These are phyloP conservation scores for Naumovozyma baii DNA, from an alignment of 805 yeast genomes.

Conservation along the genomic window DNA sequence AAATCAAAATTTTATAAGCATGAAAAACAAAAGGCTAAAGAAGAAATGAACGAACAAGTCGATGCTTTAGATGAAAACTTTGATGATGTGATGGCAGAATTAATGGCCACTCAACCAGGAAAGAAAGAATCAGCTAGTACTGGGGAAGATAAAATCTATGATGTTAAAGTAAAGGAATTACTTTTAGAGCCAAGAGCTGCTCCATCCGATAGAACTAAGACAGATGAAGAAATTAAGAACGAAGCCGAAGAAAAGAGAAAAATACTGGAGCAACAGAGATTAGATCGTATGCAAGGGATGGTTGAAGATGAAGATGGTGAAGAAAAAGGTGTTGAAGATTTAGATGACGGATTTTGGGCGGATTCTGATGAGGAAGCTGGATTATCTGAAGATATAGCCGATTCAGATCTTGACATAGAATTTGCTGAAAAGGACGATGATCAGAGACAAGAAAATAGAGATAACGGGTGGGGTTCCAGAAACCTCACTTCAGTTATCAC, in stretches of 20 bases:
- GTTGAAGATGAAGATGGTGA: conserved; percentile 35
- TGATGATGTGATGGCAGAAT: conserved; percentile 55
- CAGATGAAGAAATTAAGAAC: conserved; percentile 55
- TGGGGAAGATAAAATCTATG: conserved; percentile 43
- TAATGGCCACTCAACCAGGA: conserved; percentile 19
- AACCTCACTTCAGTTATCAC: conserved; percentile 17
- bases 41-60: conserved; percentile 49
- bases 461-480: neutral
- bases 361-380: conserved; percentile 38
- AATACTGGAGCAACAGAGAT: conserved; percentile 56
- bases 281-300: conserved; percentile 65
- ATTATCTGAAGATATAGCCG: conserved; percentile 28
- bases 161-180: conserved; percentile 54
- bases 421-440: conserved; percentile 29
- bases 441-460: conserved; percentile 12
- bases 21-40: conserved; percentile 61
- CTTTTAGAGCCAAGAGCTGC: conserved; percentile 66
- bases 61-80: conserved; percentile 64
- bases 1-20: conserved; percentile 71
- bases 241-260: conserved; percentile 55
- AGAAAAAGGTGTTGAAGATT: conserved; percentile 55
- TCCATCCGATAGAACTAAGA: conserved; percentile 74
- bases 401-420: conserved; percentile 34
- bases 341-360: conserved; percentile 62
- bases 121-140: conserved; percentile 23